These are phyloP conservation scores for Apiotrichum mycotoxinovorans DNA, from an alignment of 1,284 basidiomycete species.

Conservation along the genomic window DNA sequence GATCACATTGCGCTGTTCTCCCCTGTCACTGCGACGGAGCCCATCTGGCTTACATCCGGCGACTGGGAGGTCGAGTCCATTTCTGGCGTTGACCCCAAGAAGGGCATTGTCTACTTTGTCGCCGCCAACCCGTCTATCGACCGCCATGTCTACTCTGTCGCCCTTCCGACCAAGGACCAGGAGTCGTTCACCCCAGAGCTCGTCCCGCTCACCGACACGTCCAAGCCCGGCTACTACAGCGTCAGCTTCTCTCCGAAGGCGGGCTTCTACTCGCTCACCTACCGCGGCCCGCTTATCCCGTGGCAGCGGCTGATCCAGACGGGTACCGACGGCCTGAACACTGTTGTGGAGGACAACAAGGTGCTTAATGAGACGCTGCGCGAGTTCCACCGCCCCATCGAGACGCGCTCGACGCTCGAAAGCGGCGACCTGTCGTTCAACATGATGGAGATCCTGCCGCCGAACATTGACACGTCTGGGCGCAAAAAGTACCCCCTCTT, in stretches of 20 bases:
- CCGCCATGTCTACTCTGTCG: conserved; percentile 75
- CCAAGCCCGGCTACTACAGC: conserved; percentile 61
- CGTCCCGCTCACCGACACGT: conserved; percentile 64
- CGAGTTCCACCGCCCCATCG: conserved; percentile 69
- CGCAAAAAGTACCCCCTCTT: conserved; percentile 89
- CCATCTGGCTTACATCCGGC: conserved; percentile 78
- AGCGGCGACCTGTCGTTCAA: conserved; percentile 81
- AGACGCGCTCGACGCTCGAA: conserved; percentile 66
- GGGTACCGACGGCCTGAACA: conserved; percentile 52
- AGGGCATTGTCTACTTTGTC: conserved; percentile 76
- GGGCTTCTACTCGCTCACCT: conserved; percentile 77
- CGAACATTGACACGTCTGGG: conserved; percentile 85
- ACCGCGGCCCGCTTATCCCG: conserved; percentile 77
- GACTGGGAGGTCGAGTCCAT: conserved; percentile 86
- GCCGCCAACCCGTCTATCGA: conserved; percentile 79
- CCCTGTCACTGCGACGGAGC: conserved; percentile 63
- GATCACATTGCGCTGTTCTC: conserved; percentile 86
- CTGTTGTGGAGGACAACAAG: conserved; percentile 67
- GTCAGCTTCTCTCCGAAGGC: conserved; percentile 74
- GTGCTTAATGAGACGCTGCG: conserved; percentile 65
- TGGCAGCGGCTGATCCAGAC: conserved; percentile 76
- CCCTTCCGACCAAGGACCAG: conserved; percentile 55
- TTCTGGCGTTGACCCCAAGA: conserved; percentile 64
- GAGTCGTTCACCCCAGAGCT: conserved; percentile 28
- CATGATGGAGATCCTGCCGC: conserved; percentile 83